A percentile compares a stretch with the other conserved stretches of the same genome.
These are phyloP conservation scores for Pseudomonodictys pantanalensis DNA, from an alignment of 495 filamentous ascomycete species.

Conservation along the genomic window DNA sequence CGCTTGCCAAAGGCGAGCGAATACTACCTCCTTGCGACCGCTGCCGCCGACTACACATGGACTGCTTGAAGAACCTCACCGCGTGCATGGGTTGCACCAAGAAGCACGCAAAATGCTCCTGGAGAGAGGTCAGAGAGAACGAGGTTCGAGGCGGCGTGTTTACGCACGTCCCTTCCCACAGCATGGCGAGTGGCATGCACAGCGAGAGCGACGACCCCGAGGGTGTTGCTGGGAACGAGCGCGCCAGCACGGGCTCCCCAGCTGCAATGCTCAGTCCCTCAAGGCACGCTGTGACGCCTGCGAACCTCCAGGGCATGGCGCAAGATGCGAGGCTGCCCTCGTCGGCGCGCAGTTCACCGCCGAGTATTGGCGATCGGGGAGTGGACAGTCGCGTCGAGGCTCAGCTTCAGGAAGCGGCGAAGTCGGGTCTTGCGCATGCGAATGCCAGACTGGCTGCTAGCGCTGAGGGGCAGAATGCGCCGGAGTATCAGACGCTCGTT, in stretches of 20 bases:
- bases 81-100: conserved; percentile 84
- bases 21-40: conserved; percentile 79
- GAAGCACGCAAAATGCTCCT: conserved; percentile 82
- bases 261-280: neutral
- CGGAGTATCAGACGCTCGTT: conserved; percentile 21
- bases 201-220: conserved; percentile 21
- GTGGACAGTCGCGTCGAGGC: conserved; percentile 2
- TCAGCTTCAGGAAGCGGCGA: conserved; percentile 25
- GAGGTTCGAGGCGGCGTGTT: conserved; percentile 48
- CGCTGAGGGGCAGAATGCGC: neutral
- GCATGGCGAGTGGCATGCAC: conserved; percentile 6
- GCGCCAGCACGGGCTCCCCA: conserved; percentile 18
- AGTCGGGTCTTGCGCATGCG: conserved; percentile 19
- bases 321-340: neutral
- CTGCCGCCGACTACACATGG: conserved; percentile 73
- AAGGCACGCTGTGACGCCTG: neutral
- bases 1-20: conserved; percentile 64
- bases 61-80: conserved; percentile 79
- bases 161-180: neutral
- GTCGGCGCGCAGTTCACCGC: neutral
- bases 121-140: conserved; percentile 70
- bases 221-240: neutral
- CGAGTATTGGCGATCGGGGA: conserved; percentile 1
- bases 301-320: neutral
- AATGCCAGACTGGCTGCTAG: neutral